Conservation (phyloP, 2,329 filamentous ascomycete species). For the Ceratocystis variospora region DNA sequence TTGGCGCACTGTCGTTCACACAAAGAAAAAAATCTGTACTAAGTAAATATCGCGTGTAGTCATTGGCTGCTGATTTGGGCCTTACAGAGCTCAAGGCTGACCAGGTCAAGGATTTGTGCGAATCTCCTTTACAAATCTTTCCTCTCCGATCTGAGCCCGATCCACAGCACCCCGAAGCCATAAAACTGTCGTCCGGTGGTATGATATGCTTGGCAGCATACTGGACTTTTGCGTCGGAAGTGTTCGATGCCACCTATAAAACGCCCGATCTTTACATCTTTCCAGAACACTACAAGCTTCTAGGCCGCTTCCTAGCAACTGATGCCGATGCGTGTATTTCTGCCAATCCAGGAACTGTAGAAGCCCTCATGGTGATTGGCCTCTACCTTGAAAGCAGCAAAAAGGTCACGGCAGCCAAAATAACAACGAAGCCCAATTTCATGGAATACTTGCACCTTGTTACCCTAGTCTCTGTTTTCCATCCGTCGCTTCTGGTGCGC, state of each 20-base stretch:
- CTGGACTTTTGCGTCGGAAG: conserved; percentile 46
- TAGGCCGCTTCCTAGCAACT: conserved; percentile 40
- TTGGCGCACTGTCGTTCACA: conserved; percentile 18
- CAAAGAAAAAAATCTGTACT: neutral
- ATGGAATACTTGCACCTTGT: conserved; percentile 48
- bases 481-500: conserved; percentile 39
- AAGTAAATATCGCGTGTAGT: conserved; percentile 27
- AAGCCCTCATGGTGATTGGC: conserved; percentile 46
- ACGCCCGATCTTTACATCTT: conserved; percentile 43
- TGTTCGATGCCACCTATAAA: conserved; percentile 44
- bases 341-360: conserved; percentile 40
- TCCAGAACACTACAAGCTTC: conserved; percentile 42
- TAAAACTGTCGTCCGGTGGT: conserved; percentile 46
- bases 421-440: conserved; percentile 31
- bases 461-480: conserved; percentile 44
- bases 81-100: conserved; percentile 34
- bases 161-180: conserved; percentile 34
- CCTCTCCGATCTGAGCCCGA: conserved; percentile 36
- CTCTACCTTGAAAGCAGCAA: conserved; percentile 43
- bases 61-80: conserved; percentile 49
- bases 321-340: conserved; percentile 37
- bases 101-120: conserved; percentile 34
- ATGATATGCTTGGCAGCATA: conserved; percentile 46
- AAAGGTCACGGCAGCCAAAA: conserved; percentile 28
- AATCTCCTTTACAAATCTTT: conserved; percentile 30